phyloP scores from a whole-genome alignment of 2,329 filamentous ascomycete genomes.

The Paramyrothecium roridum region DNA sequence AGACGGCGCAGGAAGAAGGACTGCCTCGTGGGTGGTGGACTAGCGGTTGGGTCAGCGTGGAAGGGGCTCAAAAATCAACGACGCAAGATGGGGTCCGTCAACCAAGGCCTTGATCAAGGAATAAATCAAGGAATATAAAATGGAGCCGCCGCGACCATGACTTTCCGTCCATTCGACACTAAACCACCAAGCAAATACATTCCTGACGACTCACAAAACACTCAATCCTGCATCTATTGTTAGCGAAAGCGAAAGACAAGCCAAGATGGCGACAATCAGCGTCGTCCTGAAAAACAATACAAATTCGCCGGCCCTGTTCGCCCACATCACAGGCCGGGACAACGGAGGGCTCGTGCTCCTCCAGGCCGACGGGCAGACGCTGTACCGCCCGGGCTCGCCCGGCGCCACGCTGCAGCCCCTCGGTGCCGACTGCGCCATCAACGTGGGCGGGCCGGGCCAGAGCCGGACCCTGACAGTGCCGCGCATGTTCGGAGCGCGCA shows the following conservation, averaged over 20 bases:
- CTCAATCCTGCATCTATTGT: not conserved
- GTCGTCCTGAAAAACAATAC: constrained; percentile 67
- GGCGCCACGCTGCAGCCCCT: constrained; percentile 46
- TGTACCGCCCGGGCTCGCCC: constrained; percentile 63
- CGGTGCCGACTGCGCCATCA: constrained; percentile 57
- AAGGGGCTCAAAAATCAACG: too few species aligned
- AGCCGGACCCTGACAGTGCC: constrained; percentile 63
- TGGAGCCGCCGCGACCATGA: not conserved
- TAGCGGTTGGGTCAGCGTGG: not conserved
- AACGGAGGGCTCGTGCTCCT: constrained; percentile 60
- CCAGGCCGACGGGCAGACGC: constrained; percentile 60
- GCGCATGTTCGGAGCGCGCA: constrained; percentile 65
- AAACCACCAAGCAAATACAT: not conserved
- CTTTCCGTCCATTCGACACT: too few species aligned
- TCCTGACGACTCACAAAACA: not conserved
- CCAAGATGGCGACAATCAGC: constrained; percentile 2
- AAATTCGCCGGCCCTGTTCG: constrained; percentile 53
- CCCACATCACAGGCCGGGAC: constrained; percentile 65
- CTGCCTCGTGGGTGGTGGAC: not conserved
- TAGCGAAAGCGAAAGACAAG: not conserved
- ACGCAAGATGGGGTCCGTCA: not conserved
- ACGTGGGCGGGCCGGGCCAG: constrained; percentile 58
- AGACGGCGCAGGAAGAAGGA: not conserved
- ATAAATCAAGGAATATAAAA: not conserved
- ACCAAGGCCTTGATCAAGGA: not conserved